These are phyloP conservation scores for Rubus parviflorus DNA, from an alignment of 306 rosid genomes.

Conservation along the genomic window DNA sequence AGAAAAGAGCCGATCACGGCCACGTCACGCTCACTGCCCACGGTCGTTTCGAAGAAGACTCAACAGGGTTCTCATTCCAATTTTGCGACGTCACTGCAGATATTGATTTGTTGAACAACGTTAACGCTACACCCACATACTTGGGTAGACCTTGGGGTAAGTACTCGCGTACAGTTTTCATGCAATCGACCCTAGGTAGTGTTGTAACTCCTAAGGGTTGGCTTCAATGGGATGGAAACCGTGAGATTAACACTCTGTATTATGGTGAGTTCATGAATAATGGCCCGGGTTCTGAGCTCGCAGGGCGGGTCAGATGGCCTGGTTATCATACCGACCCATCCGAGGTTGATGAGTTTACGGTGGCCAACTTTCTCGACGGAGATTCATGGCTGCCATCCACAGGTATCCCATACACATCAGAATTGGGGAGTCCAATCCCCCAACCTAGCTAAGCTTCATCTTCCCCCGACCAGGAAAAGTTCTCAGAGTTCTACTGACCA, in stretches of 20 bases:
- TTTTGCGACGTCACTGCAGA: neutral
- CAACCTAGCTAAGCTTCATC: neutral
- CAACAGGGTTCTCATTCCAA: constrained; percentile 18
- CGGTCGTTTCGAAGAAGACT: neutral
- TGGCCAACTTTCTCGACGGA: neutral
- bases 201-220: constrained; percentile 1
- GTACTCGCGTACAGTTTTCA: constrained; percentile 12
- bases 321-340: neutral
- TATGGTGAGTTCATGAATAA: constrained; percentile 10
- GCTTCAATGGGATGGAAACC: neutral
- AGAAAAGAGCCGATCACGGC: neutral
- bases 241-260: neutral
- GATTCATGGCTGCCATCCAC: constrained; percentile 11
- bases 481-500: neutral
- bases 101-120: neutral
- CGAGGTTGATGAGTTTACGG: neutral
- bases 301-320: neutral
- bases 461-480: neutral
- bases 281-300: neutral
- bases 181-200: neutral
- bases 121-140: neutral
- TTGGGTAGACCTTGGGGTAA: constrained; percentile 18
- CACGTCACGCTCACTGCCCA: constrained; percentile 1
- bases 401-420: neutral
- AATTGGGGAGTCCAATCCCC: neutral